phyloP scores from a whole-genome alignment of 768 basidiomycete genomes.

The Macrolepiota albuminosa region DNA sequence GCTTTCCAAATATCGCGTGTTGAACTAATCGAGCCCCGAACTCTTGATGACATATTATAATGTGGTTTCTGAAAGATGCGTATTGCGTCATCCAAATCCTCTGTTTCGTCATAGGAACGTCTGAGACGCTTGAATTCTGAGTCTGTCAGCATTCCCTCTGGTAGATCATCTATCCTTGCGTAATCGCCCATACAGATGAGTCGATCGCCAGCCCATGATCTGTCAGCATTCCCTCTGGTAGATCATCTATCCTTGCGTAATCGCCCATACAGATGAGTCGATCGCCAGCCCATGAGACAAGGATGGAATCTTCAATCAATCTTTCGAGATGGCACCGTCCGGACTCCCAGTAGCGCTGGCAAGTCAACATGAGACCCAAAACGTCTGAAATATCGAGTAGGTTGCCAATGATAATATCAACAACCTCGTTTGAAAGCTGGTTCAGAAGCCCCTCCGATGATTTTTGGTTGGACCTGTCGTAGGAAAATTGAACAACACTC shows the following conservation, averaged over 20 bases:
- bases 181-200: background rate
- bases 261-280: background rate
- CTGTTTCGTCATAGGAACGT: background rate
- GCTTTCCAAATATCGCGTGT: too few species aligned
- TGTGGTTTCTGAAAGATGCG: too few species aligned
- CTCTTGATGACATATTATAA: too few species aligned
- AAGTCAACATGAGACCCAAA: background rate
- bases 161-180: background rate
- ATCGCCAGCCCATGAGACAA: background rate
- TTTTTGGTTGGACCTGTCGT: background rate
- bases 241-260: background rate
- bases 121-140: background rate
- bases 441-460: background rate
- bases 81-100: too few species aligned
- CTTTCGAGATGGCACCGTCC: background rate
- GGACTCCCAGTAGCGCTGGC: background rate
- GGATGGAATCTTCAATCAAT: background rate
- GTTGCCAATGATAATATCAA: background rate
- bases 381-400: background rate
- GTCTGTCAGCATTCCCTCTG: background rate
- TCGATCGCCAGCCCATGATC: background rate
- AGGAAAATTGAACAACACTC: background rate
- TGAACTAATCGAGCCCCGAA: too few species aligned
- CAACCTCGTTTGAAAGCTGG: background rate
- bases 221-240: background rate